Evolutionary conservation across 148 eudicot genomes (phyloP).

Genomic region (Rheum nobile): DNA sequence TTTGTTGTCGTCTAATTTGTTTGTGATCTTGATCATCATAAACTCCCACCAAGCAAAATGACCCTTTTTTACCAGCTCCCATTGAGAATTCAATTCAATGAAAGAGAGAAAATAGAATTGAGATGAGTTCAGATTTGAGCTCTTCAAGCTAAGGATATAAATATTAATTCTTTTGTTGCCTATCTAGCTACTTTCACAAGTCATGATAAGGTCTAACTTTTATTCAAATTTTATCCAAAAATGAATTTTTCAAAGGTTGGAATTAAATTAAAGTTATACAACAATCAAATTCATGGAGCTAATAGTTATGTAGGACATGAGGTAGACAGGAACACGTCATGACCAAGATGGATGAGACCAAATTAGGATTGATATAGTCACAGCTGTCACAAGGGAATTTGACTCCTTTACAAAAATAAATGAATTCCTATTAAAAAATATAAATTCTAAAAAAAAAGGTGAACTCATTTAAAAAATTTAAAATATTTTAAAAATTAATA

Average conservation of each 20-base stretch:
- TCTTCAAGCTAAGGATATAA: background rate
- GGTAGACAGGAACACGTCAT: background rate
- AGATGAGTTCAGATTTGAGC: slow-evolving; percentile 9
- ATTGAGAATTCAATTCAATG: slow-evolving; percentile 11
- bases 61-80: slow-evolving; percentile 14
- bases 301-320: background rate
- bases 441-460: no score
- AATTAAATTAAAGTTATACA: no score
- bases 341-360: background rate
- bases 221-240: background rate
- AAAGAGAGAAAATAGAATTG: background rate
- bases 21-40: slow-evolving; percentile 8
- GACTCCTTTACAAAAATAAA: no score
- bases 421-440: no score
- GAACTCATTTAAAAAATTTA: no score
- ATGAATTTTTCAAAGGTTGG: background rate
- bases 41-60: slow-evolving; percentile 2
- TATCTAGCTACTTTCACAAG: background rate
- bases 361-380: background rate
- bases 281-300: no score
- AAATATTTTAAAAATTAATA: no score
- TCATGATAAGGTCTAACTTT: background rate
- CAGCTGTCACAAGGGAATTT: background rate
- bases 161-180: background rate
- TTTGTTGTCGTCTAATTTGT: background rate